Percentiles rank a stretch among this genome's conserved stretches.
These are phyloP conservation scores for Eremomyces bilateralis DNA, from an alignment of 495 filamentous ascomycete genomes.

Conservation along the genomic window DNA sequence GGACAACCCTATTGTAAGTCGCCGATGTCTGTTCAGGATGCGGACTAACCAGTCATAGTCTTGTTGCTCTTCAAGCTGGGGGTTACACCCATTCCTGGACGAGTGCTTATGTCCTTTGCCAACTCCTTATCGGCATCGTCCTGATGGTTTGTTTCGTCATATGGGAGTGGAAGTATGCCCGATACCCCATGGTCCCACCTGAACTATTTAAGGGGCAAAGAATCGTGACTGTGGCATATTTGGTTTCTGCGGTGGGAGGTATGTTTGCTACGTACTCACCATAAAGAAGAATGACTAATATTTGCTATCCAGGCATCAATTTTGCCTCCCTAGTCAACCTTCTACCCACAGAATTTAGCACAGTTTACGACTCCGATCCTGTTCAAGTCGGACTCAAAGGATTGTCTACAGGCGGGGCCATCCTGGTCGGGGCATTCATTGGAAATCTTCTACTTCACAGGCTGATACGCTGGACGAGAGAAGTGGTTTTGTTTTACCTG, in stretches of 20 bases:
- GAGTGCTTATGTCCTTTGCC: conserved; percentile 1
- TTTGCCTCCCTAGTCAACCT: conserved; percentile 15
- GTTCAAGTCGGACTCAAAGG: conserved; percentile 15
- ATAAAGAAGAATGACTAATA: no score
- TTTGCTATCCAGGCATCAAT: no score
- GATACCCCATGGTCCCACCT: conserved; percentile 6
- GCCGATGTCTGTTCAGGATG: neutral
- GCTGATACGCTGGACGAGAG: no score
- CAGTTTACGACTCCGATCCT: conserved; percentile 12
- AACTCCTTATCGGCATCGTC: conserved; percentile 6
- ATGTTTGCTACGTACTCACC: no score
- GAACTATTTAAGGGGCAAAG: conserved; percentile 14
- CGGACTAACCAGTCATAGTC: conserved; percentile 2
- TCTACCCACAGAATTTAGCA: conserved; percentile 10
- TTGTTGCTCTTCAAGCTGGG: conserved; percentile 16
- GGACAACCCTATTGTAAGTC: conserved; percentile 12
- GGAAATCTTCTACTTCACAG: no score
- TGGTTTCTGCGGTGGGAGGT: conserved; percentile 15
- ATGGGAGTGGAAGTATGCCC: conserved; percentile 8
- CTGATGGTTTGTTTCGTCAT: conserved; percentile 3
- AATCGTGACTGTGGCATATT: conserved; percentile 13
- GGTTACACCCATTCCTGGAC: conserved; percentile 8
- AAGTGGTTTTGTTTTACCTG: no score
- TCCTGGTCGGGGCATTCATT: conserved; percentile 11
- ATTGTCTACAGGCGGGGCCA: conserved; percentile 10